Evolutionary conservation across 495 filamentous ascomycete genomes (phyloP), one percentile per base, ranked within the genome.

Genomic region (Aspergillus funiculosus): DNA sequence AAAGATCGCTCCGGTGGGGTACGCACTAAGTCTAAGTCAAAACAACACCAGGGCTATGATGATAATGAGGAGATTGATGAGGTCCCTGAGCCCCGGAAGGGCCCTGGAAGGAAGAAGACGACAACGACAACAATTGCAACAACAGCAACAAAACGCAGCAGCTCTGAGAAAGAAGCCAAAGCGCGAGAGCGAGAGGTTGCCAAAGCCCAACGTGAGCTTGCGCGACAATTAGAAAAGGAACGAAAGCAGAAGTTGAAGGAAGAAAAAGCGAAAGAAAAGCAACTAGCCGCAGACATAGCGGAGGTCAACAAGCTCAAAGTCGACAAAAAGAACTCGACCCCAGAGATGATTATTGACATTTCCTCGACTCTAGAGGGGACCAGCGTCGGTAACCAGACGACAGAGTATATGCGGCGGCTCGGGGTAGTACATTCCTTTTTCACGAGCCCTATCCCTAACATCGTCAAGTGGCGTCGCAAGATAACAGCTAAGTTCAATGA

Each of bases 291-390:
- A 9, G 86, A 89, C 29, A 66, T 90, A 7, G 76, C 79, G 8
- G 82, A 82, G 35, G 85, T 81, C 32, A 92, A 94, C 63, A 88
- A 81, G 56, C 66, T 83, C 3, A 82, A 80, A 39, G 83, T 78
- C 0, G 80, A 87, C 62, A 89, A 85, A 65, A 92, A 88, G 53
- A 73, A 82, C 11, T 82, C 86, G 0, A 76, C 77, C 0, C 77
- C 74, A 1, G 87, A 94, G 63, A 92, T 94, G 86, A 85, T 94
- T n/a, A 72, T 88, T 4, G 83, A 89, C 61, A 67, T 94, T 15
- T 75, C 86, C 1, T 63, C 56, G 6, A 71, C 71, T 7, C 60
- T 92, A 6, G 61, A 71, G 10, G 68, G 60, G 10, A 62, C 59
- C 5, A 71, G 61, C 22, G 58, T 81, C 18, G 73, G 65, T 4